These are phyloP conservation scores for Cordyceps militaris DNA, from an alignment of 2,329 filamentous ascomycete species.

Conservation along the genomic window DNA sequence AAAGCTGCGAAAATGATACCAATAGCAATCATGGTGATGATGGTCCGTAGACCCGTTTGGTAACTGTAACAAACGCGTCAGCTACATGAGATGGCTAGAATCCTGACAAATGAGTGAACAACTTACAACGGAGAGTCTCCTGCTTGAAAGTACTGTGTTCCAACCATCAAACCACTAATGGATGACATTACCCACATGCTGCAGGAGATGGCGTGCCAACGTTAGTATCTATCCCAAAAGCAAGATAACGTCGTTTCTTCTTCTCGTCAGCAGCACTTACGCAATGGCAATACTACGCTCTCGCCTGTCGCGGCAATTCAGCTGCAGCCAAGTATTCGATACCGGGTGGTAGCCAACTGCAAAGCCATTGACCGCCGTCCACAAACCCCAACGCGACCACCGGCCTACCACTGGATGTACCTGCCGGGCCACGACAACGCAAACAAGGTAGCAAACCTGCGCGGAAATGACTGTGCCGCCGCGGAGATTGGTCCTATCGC, in stretches of 20 bases:
- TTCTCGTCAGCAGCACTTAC: constrained; percentile 22
- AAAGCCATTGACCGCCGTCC: constrained; percentile 44
- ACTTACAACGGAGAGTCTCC: constrained; percentile 34
- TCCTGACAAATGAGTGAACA: background rate
- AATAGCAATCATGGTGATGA: constrained; percentile 37
- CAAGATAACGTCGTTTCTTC: background rate
- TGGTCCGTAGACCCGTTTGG: constrained; percentile 34
- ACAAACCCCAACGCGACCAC: constrained; percentile 43
- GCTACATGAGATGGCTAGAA: background rate
- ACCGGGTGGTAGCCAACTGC: constrained; percentile 47
- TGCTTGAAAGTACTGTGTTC: constrained; percentile 41
- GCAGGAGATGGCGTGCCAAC: background rate
- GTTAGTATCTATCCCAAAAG: background rate
- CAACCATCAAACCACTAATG: constrained; percentile 43
- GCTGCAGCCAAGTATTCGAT: constrained; percentile 46
- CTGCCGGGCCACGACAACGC: constrained; percentile 33
- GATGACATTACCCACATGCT: constrained; percentile 44
- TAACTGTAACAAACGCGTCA: constrained; percentile 27
- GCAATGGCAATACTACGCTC: constrained; percentile 44
- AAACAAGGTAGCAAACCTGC: constrained; percentile 37
- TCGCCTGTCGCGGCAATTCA: constrained; percentile 40
- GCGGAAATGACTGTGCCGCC: constrained; percentile 38
- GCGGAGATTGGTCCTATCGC: constrained; percentile 37
- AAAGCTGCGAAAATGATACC: constrained; percentile 34
- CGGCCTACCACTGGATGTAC: constrained; percentile 37